A percentile compares a stretch with the other conserved stretches of the same genome.
Evolutionary conservation across 306 rosid species (phyloP).

Genomic region (Fragaria vesca): DNA sequence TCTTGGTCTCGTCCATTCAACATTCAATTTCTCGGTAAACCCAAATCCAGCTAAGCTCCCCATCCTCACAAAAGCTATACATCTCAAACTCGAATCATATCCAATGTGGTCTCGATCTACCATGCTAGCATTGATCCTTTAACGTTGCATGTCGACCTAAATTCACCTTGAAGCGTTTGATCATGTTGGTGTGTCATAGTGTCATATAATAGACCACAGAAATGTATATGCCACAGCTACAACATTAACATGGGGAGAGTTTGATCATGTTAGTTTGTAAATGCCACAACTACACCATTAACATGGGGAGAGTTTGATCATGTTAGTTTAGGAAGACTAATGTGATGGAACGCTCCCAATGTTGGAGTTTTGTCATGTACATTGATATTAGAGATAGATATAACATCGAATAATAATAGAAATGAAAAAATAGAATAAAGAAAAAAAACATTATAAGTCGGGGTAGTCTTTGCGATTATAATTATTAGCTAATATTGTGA

Average conservation of each 20-base stretch:
- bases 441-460: too few relatives aligned
- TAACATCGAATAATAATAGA: background rate
- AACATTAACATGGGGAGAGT: background rate
- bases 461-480: background rate
- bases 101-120: background rate
- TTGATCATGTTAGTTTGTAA: background rate
- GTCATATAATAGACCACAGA: too few relatives aligned
- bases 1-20: background rate
- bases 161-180: background rate
- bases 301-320: background rate
- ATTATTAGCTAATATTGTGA: background rate
- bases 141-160: background rate
- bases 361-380: background rate
- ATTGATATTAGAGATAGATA: background rate
- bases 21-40: conserved; percentile 20
- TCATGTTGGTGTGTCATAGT: background rate
- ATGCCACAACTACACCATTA: background rate
- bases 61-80: background rate
- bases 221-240: too few relatives aligned
- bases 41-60: background rate
- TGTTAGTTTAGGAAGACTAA: background rate
- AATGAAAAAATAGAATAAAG: too few relatives aligned
- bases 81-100: background rate
- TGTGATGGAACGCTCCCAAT: background rate
- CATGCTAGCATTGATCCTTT: conserved; percentile 1